Conservation (phyloP, 202 grass and related monocot genomes). For the Miscanthus sacchariflorus region DNA sequence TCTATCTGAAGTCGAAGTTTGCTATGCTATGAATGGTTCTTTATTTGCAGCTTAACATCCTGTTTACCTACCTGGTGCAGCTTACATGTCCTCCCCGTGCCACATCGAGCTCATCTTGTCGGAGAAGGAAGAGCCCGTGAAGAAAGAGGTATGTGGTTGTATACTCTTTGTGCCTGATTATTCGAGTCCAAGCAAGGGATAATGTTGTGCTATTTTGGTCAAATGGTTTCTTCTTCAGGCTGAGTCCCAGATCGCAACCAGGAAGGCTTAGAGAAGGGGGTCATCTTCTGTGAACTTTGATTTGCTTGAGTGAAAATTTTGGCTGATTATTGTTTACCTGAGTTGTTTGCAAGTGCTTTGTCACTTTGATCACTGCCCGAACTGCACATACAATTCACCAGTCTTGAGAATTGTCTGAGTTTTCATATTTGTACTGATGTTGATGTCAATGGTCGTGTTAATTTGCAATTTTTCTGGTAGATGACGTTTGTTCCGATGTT, state of each 20-base stretch:
- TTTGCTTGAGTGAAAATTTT: constrained; percentile 42
- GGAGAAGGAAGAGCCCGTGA: constrained; percentile 67
- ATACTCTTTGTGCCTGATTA: too few species aligned
- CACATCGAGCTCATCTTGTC: constrained; percentile 71
- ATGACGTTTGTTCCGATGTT: not conserved
- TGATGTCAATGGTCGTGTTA: not conserved
- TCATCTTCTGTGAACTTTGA: not conserved
- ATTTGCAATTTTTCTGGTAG: not conserved
- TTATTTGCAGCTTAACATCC: not conserved
- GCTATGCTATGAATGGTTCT: not conserved
- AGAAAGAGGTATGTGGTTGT: constrained; percentile 55
- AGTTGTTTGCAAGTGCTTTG: constrained; percentile 39
- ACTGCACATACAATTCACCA: not conserved
- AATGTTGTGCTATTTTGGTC: not conserved
- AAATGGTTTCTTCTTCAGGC: constrained; percentile 10
- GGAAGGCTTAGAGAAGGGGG: constrained; percentile 56
- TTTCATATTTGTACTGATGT: constrained; percentile 9
- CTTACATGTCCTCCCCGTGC: constrained; percentile 65
- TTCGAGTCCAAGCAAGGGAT: not conserved
- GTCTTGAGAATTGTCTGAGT: not conserved
- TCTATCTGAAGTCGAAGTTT: not conserved
- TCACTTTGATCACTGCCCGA: not conserved
- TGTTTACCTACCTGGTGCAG: not conserved
- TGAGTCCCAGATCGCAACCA: constrained; percentile 59
- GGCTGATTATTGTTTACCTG: constrained; percentile 14